A percentile compares a stretch with the other conserved stretches of the same genome.
phyloP scores from a whole-genome alignment of 2,329 filamentous ascomycete species.

The Dryadomyces quercivorus region DNA sequence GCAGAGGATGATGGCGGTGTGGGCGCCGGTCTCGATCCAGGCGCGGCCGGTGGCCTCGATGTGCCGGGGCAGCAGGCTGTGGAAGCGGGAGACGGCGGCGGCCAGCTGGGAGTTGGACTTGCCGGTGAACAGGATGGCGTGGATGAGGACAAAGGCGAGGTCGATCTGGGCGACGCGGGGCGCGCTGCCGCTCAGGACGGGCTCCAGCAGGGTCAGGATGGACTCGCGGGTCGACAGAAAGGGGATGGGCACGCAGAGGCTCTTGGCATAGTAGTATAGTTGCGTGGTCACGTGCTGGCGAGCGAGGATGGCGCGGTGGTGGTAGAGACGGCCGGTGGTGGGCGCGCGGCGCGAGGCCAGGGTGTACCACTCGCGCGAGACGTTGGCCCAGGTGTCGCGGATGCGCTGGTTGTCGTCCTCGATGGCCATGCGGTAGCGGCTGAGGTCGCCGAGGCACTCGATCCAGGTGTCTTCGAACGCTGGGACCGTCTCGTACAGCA shows the following conservation, averaged over 20 bases:
- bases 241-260: conserved; percentile 53
- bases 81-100: conserved; percentile 33
- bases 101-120: conserved; percentile 34
- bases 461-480: conserved; percentile 84
- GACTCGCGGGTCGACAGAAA: conserved; percentile 59
- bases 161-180: conserved; percentile 34
- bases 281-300: conserved; percentile 58
- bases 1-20: conserved; percentile 44
- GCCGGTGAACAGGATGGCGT: conserved; percentile 51
- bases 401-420: conserved; percentile 69
- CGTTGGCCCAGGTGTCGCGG: conserved; percentile 68
- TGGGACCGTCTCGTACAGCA: conserved; percentile 76
- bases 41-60: conserved; percentile 38
- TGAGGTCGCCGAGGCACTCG: conserved; percentile 80
- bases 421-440: conserved; percentile 80
- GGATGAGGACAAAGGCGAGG: conserved; percentile 47
- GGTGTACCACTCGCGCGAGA: conserved; percentile 74
- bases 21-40: conserved; percentile 41
- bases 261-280: conserved; percentile 60
- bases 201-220: conserved; percentile 57
- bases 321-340: conserved; percentile 66
- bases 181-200: conserved; percentile 25
- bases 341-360: conserved; percentile 69
- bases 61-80: conserved; percentile 40
- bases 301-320: conserved; percentile 74